A percentile compares a stretch with the other conserved stretches of the same genome.
Evolutionary conservation across 768 basidiomycete species (phyloP).

Genomic region (Phlebiopsis gigantea): DNA sequence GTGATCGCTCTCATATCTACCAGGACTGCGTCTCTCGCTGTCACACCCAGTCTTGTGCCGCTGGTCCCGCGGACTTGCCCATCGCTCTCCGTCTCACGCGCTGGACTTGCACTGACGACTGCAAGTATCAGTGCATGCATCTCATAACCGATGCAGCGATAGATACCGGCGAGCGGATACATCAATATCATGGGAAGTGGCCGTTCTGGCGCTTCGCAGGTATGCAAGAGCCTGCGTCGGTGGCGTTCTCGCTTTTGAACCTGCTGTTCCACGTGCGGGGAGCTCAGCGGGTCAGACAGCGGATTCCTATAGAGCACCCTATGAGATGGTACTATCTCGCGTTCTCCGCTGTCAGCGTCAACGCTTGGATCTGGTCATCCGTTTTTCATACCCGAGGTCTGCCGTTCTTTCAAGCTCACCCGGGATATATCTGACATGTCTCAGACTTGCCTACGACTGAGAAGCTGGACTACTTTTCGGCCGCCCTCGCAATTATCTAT

Average conservation of each 20-base stretch:
- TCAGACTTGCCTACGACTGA: conserved; percentile 81
- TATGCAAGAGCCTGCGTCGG: conserved; percentile 92
- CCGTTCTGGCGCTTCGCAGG: conserved; percentile 87
- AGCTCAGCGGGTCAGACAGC: conserved; percentile 37
- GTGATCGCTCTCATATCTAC: conserved; percentile 27
- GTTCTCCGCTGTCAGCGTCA: conserved; percentile 70
- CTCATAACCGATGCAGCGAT: conserved; percentile 56
- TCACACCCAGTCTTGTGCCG: conserved; percentile 23
- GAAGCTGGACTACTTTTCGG: conserved; percentile 92
- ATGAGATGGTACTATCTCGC: conserved; percentile 62
- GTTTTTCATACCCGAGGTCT: conserved; percentile 91
- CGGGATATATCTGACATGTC: conserved; percentile 8
- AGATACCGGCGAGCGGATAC: conserved; percentile 36
- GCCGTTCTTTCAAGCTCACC: conserved; percentile 18
- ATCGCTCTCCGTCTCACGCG: conserved; percentile 58
- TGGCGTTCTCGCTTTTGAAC: conserved; percentile 85
- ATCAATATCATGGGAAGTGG: conserved; percentile 97
- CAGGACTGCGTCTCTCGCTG: conserved; percentile 34
- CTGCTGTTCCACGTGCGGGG: conserved; percentile 71
- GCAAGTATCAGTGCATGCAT: conserved; percentile 89
- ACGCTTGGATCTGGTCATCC: conserved; percentile 90
- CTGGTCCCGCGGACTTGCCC: conserved; percentile 28
- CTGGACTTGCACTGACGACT: conserved; percentile 89
- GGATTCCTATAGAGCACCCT: conserved; percentile 52
- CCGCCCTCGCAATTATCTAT: conserved; percentile 77